phyloP scores from a whole-genome alignment of 495 filamentous ascomycete genomes.

The Hypoxylon lienhwacheense region DNA sequence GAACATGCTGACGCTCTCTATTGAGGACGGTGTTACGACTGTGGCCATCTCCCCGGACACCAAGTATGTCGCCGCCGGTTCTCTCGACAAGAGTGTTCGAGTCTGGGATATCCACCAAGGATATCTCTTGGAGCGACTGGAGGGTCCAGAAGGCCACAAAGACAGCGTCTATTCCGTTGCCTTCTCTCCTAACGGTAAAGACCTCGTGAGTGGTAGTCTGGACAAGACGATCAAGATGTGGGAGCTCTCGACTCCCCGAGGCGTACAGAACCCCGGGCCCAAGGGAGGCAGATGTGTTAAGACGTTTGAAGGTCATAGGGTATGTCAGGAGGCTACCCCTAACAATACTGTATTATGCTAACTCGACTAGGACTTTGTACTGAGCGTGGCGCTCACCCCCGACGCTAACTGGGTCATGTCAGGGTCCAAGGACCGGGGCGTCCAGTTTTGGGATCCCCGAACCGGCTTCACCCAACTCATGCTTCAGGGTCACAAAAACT shows the following conservation, averaged over 20 bases:
- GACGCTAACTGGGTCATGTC: conserved; percentile 90
- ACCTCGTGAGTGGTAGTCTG: conserved; percentile 84
- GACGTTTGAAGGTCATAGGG: conserved; percentile 90
- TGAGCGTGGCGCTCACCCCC: conserved; percentile 84
- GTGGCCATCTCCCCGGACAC: conserved; percentile 90
- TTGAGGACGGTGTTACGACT: conserved; percentile 89
- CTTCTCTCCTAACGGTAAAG: conserved; percentile 83
- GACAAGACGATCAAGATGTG: conserved; percentile 97
- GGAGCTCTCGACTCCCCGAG: conserved; percentile 75
- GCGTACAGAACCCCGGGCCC: conserved; percentile 60
- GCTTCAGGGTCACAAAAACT: conserved; percentile 93
- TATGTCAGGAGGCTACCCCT: conserved; percentile 46
- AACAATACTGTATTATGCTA: conserved; percentile 25
- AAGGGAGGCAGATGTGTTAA: conserved; percentile 82
- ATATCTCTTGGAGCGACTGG: conserved; percentile 79
- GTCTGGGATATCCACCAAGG: conserved; percentile 85
- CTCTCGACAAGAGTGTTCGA: conserved; percentile 85
- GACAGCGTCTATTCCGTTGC: conserved; percentile 93
- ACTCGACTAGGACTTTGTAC: conserved; percentile 75
- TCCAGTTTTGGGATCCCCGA: conserved; percentile 90
- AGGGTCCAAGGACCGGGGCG: conserved; percentile 86
- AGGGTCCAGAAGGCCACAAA: conserved; percentile 84
- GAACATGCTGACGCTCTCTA: conserved; percentile 74
- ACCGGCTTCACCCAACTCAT: conserved; percentile 88
- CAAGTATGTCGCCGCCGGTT: conserved; percentile 83